These are phyloP conservation scores for Nigrospora sphaerica DNA, from an alignment of 2,329 filamentous ascomycete species.

Conservation along the genomic window DNA sequence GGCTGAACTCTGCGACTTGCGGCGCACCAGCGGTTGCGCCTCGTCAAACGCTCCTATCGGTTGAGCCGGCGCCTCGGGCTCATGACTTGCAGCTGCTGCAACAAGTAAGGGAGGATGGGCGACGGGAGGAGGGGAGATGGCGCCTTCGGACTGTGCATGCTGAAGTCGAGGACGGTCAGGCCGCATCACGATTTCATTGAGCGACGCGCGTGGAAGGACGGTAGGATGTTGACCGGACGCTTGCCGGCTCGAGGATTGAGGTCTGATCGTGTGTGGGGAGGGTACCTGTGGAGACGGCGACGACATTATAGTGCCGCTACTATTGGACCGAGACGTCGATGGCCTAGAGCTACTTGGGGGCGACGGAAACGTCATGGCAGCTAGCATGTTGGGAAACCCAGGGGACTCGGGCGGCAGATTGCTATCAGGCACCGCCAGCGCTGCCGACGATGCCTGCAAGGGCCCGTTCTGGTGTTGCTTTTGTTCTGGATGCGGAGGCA, in stretches of 20 bases:
- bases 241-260: slow-evolving; percentile 14
- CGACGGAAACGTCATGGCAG: slow-evolving; percentile 17
- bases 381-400: slow-evolving; percentile 21
- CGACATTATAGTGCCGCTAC: slow-evolving; percentile 3
- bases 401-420: slow-evolving; percentile 17
- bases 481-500: too few relatives aligned
- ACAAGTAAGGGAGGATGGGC: too few relatives aligned
- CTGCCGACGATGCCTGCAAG: slow-evolving; percentile 6
- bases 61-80: too few relatives aligned
- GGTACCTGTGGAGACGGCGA: background rate
- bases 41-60: too few relatives aligned
- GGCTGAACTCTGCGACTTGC: background rate
- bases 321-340: slow-evolving; percentile 11
- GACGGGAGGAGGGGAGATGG: background rate
- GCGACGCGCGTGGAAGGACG: slow-evolving; percentile 8
- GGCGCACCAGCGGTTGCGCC: background rate
- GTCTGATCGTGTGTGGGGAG: slow-evolving; percentile 6
- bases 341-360: slow-evolving; percentile 15
- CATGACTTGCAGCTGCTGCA: too few relatives aligned
- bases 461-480: background rate
- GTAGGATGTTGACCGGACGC: slow-evolving; percentile 1
- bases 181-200: slow-evolving; percentile 16
- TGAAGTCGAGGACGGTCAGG: slow-evolving; percentile 3
- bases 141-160: slow-evolving; percentile 1
- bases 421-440: slow-evolving; percentile 11